Evolutionary conservation across 202 grass and related monocot species (phyloP).

Genomic region (Dendrocalamus latiflorus): DNA sequence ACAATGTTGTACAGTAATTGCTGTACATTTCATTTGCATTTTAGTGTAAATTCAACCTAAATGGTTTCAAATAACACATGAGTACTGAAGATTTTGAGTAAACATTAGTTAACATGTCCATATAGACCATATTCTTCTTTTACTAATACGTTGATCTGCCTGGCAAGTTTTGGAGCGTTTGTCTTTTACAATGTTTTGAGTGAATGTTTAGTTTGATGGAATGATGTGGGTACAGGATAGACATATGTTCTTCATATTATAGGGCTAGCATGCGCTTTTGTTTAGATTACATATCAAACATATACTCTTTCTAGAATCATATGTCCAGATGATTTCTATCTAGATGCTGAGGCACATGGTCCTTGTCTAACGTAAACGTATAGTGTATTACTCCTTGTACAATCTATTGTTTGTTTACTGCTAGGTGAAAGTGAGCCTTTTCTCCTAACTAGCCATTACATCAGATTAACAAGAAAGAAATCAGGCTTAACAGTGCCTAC

Average conservation of each 20-base stretch:
- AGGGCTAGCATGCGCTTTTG: not conserved
- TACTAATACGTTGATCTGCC: not conserved
- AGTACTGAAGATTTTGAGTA: no score
- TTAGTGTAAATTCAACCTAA: no score
- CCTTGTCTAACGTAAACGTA: not conserved
- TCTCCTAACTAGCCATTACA: not conserved
- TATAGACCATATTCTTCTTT: not conserved
- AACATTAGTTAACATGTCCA: no score
- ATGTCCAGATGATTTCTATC: constrained; percentile 6
- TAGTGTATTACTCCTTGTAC: not conserved
- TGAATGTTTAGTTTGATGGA: not conserved
- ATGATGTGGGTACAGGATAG: not conserved
- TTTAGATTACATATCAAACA: not conserved
- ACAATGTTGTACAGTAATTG: no score
- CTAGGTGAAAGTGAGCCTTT: not conserved
- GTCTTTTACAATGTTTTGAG: not conserved
- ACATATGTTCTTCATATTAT: not conserved
- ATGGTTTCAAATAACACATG: no score
- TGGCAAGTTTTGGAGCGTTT: not conserved
- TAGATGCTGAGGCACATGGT: not conserved
- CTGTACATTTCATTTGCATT: no score
- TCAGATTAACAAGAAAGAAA: not conserved
- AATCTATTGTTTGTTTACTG: constrained; percentile 1
- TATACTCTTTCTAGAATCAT: not conserved
- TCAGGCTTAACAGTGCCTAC: not conserved